A percentile compares a stretch with the other conserved stretches of the same genome.
phyloP scores from a whole-genome alignment of 2,329 filamentous ascomycete genomes.

The Dendrostoma leiphaemia region DNA sequence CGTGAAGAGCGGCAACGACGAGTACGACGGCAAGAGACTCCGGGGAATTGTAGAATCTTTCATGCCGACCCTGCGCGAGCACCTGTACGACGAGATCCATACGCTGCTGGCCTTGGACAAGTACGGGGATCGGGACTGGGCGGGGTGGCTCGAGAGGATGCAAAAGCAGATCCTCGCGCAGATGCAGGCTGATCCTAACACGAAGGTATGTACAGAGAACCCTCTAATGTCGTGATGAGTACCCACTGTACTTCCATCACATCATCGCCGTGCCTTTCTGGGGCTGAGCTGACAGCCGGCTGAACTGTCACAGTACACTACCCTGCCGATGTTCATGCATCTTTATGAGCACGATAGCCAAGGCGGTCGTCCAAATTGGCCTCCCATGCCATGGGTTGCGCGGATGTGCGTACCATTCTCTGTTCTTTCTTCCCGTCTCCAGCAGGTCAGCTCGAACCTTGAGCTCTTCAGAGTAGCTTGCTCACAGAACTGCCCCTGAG shows the following conservation, averaged over 20 bases:
- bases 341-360: conserved; percentile 28
- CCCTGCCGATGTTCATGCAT: conserved; percentile 8
- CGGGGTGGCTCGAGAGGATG: conserved; percentile 26
- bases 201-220: conserved; percentile 25
- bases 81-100: conserved; percentile 38
- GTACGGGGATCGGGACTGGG: conserved; percentile 36
- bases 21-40: conserved; percentile 31
- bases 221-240: too few relatives aligned
- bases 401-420: too few relatives aligned
- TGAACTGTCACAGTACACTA: neutral
- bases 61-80: conserved; percentile 30
- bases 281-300: too few relatives aligned
- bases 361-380: conserved; percentile 23
- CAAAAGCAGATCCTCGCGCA: conserved; percentile 18
- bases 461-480: too few relatives aligned
- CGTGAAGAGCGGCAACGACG: conserved; percentile 26
- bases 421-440: too few relatives aligned
- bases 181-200: conserved; percentile 16
- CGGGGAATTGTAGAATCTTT: conserved; percentile 34
- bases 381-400: conserved; percentile 26
- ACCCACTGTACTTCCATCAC: too few relatives aligned
- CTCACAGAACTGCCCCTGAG: too few relatives aligned
- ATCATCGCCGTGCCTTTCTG: too few relatives aligned
- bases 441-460: too few relatives aligned
- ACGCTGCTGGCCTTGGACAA: conserved; percentile 32